Base-by-base conservation (phyloP, 179 eudicot species). In the Silene noctiflora region DNA sequence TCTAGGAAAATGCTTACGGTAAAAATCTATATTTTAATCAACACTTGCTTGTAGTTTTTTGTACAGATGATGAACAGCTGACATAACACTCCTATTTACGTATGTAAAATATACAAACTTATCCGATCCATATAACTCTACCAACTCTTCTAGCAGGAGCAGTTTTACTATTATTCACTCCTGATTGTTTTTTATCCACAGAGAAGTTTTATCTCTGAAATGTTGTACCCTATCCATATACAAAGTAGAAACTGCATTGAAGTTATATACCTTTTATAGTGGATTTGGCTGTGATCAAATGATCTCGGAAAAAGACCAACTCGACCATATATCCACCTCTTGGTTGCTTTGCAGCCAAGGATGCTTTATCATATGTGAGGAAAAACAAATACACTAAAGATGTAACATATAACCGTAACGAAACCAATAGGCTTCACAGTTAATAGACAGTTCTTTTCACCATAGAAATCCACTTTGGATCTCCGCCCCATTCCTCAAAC, bases 401-500 rank as follows among this genome's bases (percentile, higher is more conserved):
- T 73, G 67, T 77, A 70, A 69, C 33, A 67, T 29, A 59, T 69
- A 53, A 33, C 31, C 42, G 58, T 60, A 16, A 44, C 58, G 33
- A 12, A 35, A 62, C 27, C 24, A 46, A 68, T 20, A 19, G 14
- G 20, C 25, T 22, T 9, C 27, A 42, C 62, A 65, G 67, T 84
- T 70, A 81, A 46, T 0, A 16, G 2, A 17, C 46, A 56, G 88
- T 85, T 75, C 88, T 83, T 78, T 83, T 85, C 24, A 77, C 85
- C 81, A 85, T 63, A n/a, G 84, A 75, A 75, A 85, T 77, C 46
- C 80, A 79, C 44, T 71, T 77, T 1, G 88, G 85, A 72, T 81
- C 74, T 21, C 88, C 88, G 1, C 87, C 88, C 82, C 81, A 84
- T 77, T 86, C 88, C 71, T 86, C 88, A 22, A 86, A 84, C 25